Base-by-base conservation (phyloP, 345 rosid species). In the Bruguiera gymnorhiza region DNA sequence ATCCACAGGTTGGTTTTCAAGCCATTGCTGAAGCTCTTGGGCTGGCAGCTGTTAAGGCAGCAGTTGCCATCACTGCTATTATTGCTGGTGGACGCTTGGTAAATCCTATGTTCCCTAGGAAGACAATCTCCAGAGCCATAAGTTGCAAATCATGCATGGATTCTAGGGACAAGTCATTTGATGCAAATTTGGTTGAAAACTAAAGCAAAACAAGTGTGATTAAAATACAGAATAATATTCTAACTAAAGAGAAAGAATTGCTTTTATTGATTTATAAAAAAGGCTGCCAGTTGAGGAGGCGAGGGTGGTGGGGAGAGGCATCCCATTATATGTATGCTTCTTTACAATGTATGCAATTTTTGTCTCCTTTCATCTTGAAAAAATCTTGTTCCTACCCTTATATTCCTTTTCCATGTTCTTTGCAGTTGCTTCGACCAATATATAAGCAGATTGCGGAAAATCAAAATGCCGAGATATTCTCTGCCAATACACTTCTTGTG, bases 11-110 rank as follows among this genome's bases (percentile, higher is more conserved):
- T 79, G 99, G 99, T 72, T 87, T 95, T 82, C 89, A 90, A 83
- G 96, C 99, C 71, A 95, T 95, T 75, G 96, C 96, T 60, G 99
- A 95, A 79, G 99, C 99, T 81, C 97, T 95, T 79, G 99, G 99
- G 72, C 54, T 89, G 63, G 99, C 99, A 72, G 97, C 91, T 79
- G 96, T 95, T 71, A 95, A 89, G 83, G 97, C 97, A 21, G 87
- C 86, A 34, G 88, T 92, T 84, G 99, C 99, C 75, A 89, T 94
- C 73, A 77, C 96, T 75, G 97, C 90, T 66, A 94, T 94, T 72
- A 88, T 94, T 82, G 97, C 96, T 62, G 97, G 99, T 63, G 99
- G 99, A 78, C 91, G 97, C 77, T 83, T 94, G 87, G 99, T 88
- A 84, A 81, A 80, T 81, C 78, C 75, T 73, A 51, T 46, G 74